Evolutionary conservation across 176 grass and related monocot genomes (phyloP), one percentile per base, ranked within the genome.

Genomic region (Bothriochloa decipiens): DNA sequence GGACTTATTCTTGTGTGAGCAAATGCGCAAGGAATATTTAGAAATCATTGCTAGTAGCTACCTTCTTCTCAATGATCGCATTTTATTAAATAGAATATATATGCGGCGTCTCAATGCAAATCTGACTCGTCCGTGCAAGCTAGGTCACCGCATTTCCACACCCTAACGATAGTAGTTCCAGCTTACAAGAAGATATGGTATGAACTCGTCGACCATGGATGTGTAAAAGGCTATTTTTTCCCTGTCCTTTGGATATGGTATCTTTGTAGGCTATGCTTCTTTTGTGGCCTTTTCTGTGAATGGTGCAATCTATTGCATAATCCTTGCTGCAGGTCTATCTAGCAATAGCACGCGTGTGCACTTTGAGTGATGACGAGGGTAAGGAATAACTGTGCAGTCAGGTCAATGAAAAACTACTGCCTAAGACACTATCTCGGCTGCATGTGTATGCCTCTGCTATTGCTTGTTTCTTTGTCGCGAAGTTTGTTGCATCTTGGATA

Each of bases 281-380:
- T 49, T 49, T 47, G 46, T 47, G 46, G 46, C 46, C 46, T 52
- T 85, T 85, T 71, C 22, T 77, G 72, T 25, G 60, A 89, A 79
- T 40, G 72, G 49, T 8, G 49, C 77, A 74, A 81, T 66, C 76
- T 83, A 62, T 43, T 41, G 49, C 71, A 43, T 40, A 60, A 79
- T 58, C 16, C 12, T 84, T 67, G 70, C 69, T 63, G 35, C 75
- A 76, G 36, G 39, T 65, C 3, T 72, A 63, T 27, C 60, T 28
- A 62, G 60, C 23, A 64, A 23, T 17, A 36, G 17, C 50, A 52
- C 11, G 46, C 36, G 70, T 49, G 78, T 49, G 78, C 50, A 82
- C 78, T 82, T 91, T 86, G 73, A 88, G 90, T 91, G 77, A 57
- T 52, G 72, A 52, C 77, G 69, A 32, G 65, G 86, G 86, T 13